Base-by-base conservation (phyloP, 1,139 yeast species). In the Saccharomyces hybrid region DNA sequence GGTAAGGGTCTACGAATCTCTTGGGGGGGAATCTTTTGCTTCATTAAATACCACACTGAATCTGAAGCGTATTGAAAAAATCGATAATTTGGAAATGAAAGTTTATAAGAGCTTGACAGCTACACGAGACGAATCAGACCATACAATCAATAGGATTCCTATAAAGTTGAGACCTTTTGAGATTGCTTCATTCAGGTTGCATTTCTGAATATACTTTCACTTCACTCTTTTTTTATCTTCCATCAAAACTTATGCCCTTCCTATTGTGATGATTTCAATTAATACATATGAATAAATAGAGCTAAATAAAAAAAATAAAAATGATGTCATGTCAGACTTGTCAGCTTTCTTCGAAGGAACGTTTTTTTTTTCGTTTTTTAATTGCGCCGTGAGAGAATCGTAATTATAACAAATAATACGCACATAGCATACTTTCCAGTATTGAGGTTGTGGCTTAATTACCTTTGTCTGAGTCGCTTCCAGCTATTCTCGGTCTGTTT, bases 1-100 rank as follows among this genome's bases (percentile, higher is more conserved):
- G 34, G 75, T 87, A 42, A 80, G 98, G 63, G 80, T 88, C 1
- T 91, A 89, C 70, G 98, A 91, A 65, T 75, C 96, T 0, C 75
- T 91, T 52, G 98, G 98, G 8, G 98, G 97, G 32, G 75, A 73
- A 56, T 76, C 84, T 1, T 68, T 65, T 7, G 95, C 88, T 1
- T 70, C 64, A 9, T 67, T 89, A 52, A 70, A 69, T 19, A 67
- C 72, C 28, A 66, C 67, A 27, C 70, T 83, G 46, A 71, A 75
- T 1, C 70, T 88, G 48, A 73, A 71, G 49, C 71, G 75, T 56
- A 88, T 82, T 7, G 73, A 68, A 62, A 81, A 81, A 67, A 82
- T 88, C 19, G 85, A 88, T 66, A 77, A 87, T 38, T 75, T 90
- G 65, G 97, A 70, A 86, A 84, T 63, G 83, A 57, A 83, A 54